Percentiles rank a stretch among this genome's conserved stretches.
These are phyloP conservation scores for Aspergillus sp. DNA, from an alignment of 2,329 filamentous ascomycete genomes.

Conservation along the genomic window DNA sequence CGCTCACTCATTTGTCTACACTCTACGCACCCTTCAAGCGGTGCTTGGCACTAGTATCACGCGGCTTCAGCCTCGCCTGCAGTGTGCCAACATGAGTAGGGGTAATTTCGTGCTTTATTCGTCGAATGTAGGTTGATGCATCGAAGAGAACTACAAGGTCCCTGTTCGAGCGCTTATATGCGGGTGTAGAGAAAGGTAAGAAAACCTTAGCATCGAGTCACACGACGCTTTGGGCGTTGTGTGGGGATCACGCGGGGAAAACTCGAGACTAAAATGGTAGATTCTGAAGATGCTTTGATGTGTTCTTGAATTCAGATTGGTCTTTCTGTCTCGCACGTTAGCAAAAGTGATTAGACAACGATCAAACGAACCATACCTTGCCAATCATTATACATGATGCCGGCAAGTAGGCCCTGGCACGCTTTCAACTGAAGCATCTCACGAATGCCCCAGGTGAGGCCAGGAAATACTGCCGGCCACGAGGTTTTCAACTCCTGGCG, in stretches of 20 bases:
- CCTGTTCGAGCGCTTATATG: background rate
- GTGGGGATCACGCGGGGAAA: constrained; percentile 15
- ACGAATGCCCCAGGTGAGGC: constrained; percentile 3
- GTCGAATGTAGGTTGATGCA: background rate
- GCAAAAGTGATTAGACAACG: constrained; percentile 11
- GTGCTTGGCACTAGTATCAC: constrained; percentile 14
- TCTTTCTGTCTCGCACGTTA: constrained; percentile 24
- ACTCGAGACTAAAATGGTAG: constrained; percentile 7
- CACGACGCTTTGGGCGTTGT: constrained; percentile 15
- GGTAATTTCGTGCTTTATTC: background rate
- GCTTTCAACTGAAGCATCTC: background rate
- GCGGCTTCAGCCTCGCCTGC: background rate
- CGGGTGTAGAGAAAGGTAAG: background rate
- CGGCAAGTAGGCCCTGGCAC: constrained; percentile 27
- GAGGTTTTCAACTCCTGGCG: constrained; percentile 11
- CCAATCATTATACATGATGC: constrained; percentile 32
- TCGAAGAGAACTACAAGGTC: constrained; percentile 7
- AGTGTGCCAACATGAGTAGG: background rate
- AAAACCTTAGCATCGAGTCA: constrained; percentile 7
- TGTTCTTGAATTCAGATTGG: constrained; percentile 13
- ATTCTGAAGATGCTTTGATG: constrained; percentile 10
- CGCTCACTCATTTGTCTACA: background rate
- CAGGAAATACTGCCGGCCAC: constrained; percentile 31
- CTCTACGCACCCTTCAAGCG: background rate
- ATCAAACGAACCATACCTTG: constrained; percentile 29